Base-by-base conservation (phyloP, 2,329 filamentous ascomycete species). In the Paecilomyces dactylethromorphus region DNA sequence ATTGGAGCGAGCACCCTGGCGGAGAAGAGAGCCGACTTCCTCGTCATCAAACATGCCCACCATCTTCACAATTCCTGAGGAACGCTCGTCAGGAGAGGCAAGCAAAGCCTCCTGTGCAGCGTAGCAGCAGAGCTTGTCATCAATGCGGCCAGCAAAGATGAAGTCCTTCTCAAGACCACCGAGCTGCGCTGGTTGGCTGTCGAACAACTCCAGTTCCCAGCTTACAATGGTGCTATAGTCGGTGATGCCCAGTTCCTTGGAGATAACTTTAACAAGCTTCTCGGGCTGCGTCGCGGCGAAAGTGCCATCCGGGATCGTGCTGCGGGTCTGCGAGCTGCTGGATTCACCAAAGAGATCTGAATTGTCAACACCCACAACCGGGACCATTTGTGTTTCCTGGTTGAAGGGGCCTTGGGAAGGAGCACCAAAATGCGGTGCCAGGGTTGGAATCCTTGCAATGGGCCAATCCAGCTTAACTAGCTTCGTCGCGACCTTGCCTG, bases 71-170 rank as follows among this genome's bases (percentile, higher is more conserved):
- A 88, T 84, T n/a, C 87, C 74, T 1, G 79, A 71, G 45, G 78
- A 79, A 10, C 81, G 69, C 21, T 74, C 64, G 29, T 81, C 77
- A 12, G 84, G 79, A 18, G 87, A 85, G 55, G 88, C 86, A 29
- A 97, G 81, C 0, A 99, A 86, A 3, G 86, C 92, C 74, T 92
- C 87, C 56, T 97, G 82, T 7, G 94, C 93, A 7, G 92, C 86
- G 87, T 91, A 97, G 32, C 90, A 95, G 81, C 94, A 97, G 53
- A 99, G 87, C 80, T 97, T 97, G 78, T 99, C 94, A 72, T 99
- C 94, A 65, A 97, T 94, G 57, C 94, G 89, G 59, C 93, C 92
- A 8, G 91, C 93, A 64, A 93, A 96, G 76, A 99, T 96, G 73
- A 99, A 88, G 67, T 97, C 93, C 72, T 89, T 91, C 67, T 96